Evolutionary conservation across 495 filamentous ascomycete species (phyloP).

Genomic region (Penicillium angulare): DNA sequence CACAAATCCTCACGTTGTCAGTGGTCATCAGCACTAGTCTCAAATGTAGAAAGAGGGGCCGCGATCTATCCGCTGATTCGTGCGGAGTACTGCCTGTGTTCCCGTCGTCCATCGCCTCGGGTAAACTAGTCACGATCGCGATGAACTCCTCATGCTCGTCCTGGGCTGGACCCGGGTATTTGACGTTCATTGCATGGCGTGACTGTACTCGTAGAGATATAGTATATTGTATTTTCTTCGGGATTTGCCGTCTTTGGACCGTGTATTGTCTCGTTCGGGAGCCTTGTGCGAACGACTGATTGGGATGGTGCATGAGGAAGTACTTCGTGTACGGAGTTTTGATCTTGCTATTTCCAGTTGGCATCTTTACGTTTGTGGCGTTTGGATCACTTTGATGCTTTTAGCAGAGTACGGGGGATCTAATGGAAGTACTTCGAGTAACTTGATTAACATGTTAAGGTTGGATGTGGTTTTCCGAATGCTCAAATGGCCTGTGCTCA

Average conservation of each 20-base stretch:
- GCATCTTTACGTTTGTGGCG: too few species aligned
- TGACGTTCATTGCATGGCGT: too few species aligned
- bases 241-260: not conserved
- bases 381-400: too few species aligned
- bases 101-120: not conserved
- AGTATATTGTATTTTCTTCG: not conserved
- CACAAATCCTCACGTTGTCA: not conserved
- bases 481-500: too few species aligned
- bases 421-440: too few species aligned
- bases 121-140: not conserved
- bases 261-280: not conserved
- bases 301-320: too few species aligned
- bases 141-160: not conserved
- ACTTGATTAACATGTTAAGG: too few species aligned
- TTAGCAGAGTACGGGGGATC: too few species aligned
- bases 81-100: not conserved
- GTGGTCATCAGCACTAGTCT: not conserved
- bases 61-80: not conserved
- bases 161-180: not conserved
- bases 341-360: too few species aligned
- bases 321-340: too few species aligned
- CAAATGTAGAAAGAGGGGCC: not conserved
- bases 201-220: too few species aligned
- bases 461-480: too few species aligned
- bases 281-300: not conserved